These are phyloP conservation scores for Ilyonectria sp. DNA, from an alignment of 2,329 filamentous ascomycete genomes.

Conservation along the genomic window DNA sequence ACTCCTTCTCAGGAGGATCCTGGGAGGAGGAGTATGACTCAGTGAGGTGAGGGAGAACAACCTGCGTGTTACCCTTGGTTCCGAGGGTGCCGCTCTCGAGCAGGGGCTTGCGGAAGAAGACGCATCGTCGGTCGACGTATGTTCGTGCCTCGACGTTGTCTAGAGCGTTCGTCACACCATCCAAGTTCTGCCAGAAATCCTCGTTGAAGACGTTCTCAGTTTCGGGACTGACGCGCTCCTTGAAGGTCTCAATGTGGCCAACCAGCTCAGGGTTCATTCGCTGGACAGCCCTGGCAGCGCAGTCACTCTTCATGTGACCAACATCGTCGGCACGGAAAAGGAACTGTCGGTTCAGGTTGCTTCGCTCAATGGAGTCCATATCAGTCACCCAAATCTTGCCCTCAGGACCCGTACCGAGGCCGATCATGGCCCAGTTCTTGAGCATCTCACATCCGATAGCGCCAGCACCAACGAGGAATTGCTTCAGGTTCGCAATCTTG, in stretches of 20 bases:
- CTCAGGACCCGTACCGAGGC: slow-evolving; percentile 87
- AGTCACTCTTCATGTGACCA: slow-evolving; percentile 96
- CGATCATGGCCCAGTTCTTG: slow-evolving; percentile 99
- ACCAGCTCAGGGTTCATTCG: slow-evolving; percentile 95
- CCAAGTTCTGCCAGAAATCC: slow-evolving; percentile 87
- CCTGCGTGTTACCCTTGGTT: slow-evolving; percentile 98
- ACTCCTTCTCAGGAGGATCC: slow-evolving; percentile 97
- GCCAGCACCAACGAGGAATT: slow-evolving; percentile 96
- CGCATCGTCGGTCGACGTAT: slow-evolving; percentile 95
- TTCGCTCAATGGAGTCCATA: slow-evolving; percentile 99
- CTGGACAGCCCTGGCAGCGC: slow-evolving; percentile 89
- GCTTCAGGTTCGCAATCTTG: slow-evolving; percentile 89
- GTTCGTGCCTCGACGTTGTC: slow-evolving; percentile 98
- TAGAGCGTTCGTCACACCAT: slow-evolving; percentile 95
- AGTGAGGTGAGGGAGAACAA: slow-evolving; percentile 90
- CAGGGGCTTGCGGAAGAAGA: slow-evolving; percentile 98
- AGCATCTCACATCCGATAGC: slow-evolving; percentile 99
- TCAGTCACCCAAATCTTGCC: slow-evolving; percentile 95
- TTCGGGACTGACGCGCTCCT: slow-evolving; percentile 91
- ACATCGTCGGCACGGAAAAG: slow-evolving; percentile 95
- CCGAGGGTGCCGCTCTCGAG: slow-evolving; percentile 98
- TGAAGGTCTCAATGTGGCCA: slow-evolving; percentile 87
- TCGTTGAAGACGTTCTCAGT: slow-evolving; percentile 97
- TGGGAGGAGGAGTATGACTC: slow-evolving; percentile 97
- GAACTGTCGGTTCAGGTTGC: slow-evolving; percentile 98